Conservation (phyloP, 148 eudicot genomes). For the Vaccinium vitisidaea region DNA sequence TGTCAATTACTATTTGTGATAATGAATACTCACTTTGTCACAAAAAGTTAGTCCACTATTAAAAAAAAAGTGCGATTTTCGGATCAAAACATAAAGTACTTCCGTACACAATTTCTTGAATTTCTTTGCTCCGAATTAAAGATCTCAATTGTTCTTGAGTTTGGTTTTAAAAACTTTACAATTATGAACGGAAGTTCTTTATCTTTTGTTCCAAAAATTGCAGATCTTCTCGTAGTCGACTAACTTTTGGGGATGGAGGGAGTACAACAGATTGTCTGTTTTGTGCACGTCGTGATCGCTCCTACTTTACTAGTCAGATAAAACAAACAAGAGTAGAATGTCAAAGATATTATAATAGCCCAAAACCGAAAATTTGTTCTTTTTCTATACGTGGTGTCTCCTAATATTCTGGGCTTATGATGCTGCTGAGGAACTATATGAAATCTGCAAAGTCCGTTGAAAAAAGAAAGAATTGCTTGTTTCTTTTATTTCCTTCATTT, state of each 20-base stretch:
- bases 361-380: not conserved
- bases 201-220: too few relatives aligned
- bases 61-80: too few relatives aligned
- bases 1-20: not conserved
- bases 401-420: not conserved
- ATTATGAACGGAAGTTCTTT: too few relatives aligned
- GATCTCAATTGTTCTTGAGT: too few relatives aligned
- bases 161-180: too few relatives aligned
- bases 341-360: not conserved
- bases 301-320: not conserved
- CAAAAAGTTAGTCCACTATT: too few relatives aligned
- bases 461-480: not conserved
- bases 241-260: too few relatives aligned
- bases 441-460: not conserved
- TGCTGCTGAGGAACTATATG: not conserved
- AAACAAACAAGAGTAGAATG: not conserved
- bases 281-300: constrained; percentile 2
- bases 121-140: too few relatives aligned
- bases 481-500: not conserved
- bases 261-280: not conserved
- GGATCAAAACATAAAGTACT: too few relatives aligned
- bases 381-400: not conserved
- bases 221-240: too few relatives aligned
- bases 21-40: not conserved
- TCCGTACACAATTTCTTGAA: too few relatives aligned